Evolutionary conservation across 192 early-diverging fungal genomes (phyloP), one percentile per base, ranked within the genome.

Genomic region (Polychytrium aggregatum): DNA sequence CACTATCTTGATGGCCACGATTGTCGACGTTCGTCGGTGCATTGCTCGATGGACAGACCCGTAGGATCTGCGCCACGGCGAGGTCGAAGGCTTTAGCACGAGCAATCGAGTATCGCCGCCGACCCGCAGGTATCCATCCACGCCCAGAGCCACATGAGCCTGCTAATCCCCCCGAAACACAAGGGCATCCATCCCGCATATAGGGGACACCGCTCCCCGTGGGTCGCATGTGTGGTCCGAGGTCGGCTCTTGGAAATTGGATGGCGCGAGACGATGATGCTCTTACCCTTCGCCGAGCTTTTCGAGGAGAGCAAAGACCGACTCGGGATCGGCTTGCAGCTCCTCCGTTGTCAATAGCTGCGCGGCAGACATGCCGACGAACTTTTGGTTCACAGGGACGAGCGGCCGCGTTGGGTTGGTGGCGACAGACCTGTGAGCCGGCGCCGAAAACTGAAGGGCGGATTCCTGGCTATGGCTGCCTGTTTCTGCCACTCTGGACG

Each of bases 11-110:
- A 80, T 45, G n/a, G 78, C 74, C 13, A 61, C 59, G 13, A 63
- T 31, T 11, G 48, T 56, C 7, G 44, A 43, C 3, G 72, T 70
- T 4, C 67, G 59, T n/a, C 25, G 37, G 49, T 79, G 75, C 8
- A 68, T 41, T 18, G 69, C 78, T 39, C 63, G 66, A 52, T 79
- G 67, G 11, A 80, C 78, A n/a, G 70, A 52, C 3, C 78, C 78
- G 51, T 70, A 80, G 1, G 77, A 79, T 20, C 74, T 71, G 41
- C 16, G 10, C 38, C 10, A 25, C 1, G 18, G 39, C 20, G 16
- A 36, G 33, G 44, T 13, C 4, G 11, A 13, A 24, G 16, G 27
- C 6, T 5, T 16, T 4, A n/a, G n/a, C 16, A 6, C n/a, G 22
- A 41, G 39, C 22, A 41, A 6, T 41, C 6, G 7, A 6, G 5